Conservation (phyloP, 306 rosid species). For the Fragaria ananassa region DNA sequence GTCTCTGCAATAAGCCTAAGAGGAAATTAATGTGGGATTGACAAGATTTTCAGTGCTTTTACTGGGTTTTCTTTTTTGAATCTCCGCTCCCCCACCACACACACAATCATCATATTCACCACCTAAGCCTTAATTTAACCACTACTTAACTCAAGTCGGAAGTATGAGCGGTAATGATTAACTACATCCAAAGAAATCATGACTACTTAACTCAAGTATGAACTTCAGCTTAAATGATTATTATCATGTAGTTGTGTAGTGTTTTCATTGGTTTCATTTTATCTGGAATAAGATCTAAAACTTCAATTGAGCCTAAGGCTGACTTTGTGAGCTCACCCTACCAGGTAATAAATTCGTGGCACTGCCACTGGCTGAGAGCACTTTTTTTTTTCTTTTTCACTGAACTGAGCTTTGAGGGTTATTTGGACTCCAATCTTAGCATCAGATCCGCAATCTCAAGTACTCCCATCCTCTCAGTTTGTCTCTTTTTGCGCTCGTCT, state of each 20-base stretch:
- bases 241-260: background rate
- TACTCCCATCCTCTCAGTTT: background rate
- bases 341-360: background rate
- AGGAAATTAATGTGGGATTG: background rate
- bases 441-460: background rate
- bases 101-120: background rate
- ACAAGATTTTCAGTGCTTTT: background rate
- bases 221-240: background rate
- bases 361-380: background rate
- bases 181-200: background rate
- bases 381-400: no score
- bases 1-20: background rate
- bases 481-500: background rate
- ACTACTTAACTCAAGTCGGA: background rate
- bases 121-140: no score
- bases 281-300: no score
- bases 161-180: background rate
- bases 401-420: background rate
- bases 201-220: no score
- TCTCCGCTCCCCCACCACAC: background rate
- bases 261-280: no score
- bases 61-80: background rate
- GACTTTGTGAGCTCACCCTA: background rate
- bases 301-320: background rate
- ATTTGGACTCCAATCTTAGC: background rate